Base-by-base conservation (phyloP, 192 early-diverging fungal species). In the Entomortierella beljakovae region DNA sequence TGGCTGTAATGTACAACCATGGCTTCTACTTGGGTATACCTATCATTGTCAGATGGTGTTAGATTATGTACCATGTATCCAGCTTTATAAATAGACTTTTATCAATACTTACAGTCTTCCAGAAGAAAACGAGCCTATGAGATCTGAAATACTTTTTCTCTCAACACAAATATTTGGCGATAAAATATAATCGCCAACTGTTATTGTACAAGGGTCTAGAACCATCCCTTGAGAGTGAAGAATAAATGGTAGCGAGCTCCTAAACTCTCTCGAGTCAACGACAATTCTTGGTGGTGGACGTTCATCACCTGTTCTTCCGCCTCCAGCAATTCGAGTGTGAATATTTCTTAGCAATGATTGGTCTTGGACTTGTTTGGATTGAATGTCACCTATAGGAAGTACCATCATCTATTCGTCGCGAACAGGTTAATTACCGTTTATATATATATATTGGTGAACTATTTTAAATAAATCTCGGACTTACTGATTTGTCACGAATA, bases 161-260 rank as follows among this genome's bases (percentile, higher is more conserved):
- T 99, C 98, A 9, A 99, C 92, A 32, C 91, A 96, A 38, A 98
- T 90, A 5, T 84, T 80, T 29, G 95, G 92, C 38, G 90, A 90
- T 15, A 99, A 81, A 11, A 99, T 88, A 71, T 98, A 99, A 82
- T 99, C 98, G 43, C 97, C 98, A 0, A 99, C 91, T 70, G 90
- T 88, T 7, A 99, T 80, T 1, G 97, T 99, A 67, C 90, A 92
- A 20, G 96, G 94, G 20, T 88, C 68, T 8, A 99, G 80, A 13
- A 84, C 75, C 69, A 97, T 88, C 11, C 94, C 89, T 22, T 88
- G 86, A 23, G 90, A 87, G 65, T 97, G 94, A 2, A 99, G 76
- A 32, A 95, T 85, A 1, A 92, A 89, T 1, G 98, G 97, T n/a
- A 99, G 69, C 6, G 96, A 90, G 32, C 94, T 92, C 16, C 96